These are phyloP conservation scores for Quaeritorhiza haematococci DNA, from an alignment of 371 early-diverging fungal species.

Conservation along the genomic window DNA sequence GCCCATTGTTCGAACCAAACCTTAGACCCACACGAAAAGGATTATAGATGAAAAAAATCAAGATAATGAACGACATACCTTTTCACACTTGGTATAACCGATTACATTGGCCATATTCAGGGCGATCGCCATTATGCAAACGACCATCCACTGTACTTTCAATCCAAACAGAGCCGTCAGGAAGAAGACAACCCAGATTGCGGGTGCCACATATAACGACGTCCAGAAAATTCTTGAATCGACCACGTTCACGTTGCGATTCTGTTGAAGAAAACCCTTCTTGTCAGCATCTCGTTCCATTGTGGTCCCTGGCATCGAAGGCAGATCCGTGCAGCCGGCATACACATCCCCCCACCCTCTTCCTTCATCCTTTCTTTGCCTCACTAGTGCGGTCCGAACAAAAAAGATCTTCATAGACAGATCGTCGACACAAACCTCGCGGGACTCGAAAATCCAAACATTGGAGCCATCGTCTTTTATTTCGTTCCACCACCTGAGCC, in stretches of 20 bases:
- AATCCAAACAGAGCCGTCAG: conserved; percentile 67
- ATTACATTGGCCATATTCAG: conserved; percentile 84
- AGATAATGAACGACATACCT: conserved; percentile 39
- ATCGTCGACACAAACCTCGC: conserved; percentile 56
- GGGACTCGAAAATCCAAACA: conserved; percentile 92
- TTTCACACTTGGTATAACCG: conserved; percentile 93
- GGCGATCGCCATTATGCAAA: conserved; percentile 77
- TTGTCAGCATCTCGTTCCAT: not conserved
- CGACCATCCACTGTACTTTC: conserved; percentile 73
- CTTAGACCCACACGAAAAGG: not conserved
- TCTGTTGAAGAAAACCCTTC: conserved; percentile 23
- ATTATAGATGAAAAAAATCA: not conserved
- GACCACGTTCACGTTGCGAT: conserved; percentile 67
- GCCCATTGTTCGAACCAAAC: too few relatives aligned
- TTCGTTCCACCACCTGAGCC: conserved; percentile 97
- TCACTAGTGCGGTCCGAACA: not conserved
- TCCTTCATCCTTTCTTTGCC: too few relatives aligned
- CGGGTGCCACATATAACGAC: conserved; percentile 79
- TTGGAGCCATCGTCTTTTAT: conserved; percentile 87
- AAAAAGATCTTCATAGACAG: not conserved
- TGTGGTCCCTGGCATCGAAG: not conserved
- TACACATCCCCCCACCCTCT: too few relatives aligned
- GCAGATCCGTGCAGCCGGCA: too few relatives aligned
- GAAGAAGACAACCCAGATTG: conserved; percentile 78
- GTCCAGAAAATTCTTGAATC: conserved; percentile 92